phyloP scores from a whole-genome alignment of 164 flowering plant species.

The Amborella trichopoda region DNA sequence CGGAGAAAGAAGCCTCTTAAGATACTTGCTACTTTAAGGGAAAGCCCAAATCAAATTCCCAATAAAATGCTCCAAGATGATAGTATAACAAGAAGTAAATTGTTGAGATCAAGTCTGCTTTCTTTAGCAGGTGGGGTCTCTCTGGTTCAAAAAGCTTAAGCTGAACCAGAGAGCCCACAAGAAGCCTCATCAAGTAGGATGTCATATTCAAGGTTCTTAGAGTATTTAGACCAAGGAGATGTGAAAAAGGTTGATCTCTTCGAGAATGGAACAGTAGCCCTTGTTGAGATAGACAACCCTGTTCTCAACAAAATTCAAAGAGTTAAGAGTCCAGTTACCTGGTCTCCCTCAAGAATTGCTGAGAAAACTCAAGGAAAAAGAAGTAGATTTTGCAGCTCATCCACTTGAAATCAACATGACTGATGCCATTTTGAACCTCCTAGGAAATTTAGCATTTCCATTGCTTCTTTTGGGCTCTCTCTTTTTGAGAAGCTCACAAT shows the following conservation, averaged over 20 bases:
- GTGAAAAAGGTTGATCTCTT: conserved; percentile 58
- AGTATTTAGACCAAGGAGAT: conserved; percentile 49
- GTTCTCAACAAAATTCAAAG: conserved; percentile 44
- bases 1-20: conserved; percentile 7
- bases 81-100: conserved; percentile 24
- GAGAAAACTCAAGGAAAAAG: conserved; percentile 48
- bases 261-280: conserved; percentile 52
- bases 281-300: conserved; percentile 51
- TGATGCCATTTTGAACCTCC: conserved; percentile 32
- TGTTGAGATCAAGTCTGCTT: conserved; percentile 22
- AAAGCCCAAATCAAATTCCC: conserved; percentile 17
- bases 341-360: conserved; percentile 44
- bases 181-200: conserved; percentile 39
- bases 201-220: conserved; percentile 56
- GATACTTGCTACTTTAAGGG: conserved; percentile 4
- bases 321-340: conserved; percentile 48
- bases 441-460: conserved; percentile 56
- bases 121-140: conserved; percentile 23
- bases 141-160: conserved; percentile 25
- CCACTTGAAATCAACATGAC: conserved; percentile 27
- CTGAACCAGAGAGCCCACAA: conserved; percentile 38
- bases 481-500: conserved; percentile 16
- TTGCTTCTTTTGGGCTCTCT: conserved; percentile 36
- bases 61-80: conserved; percentile 6
- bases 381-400: conserved; percentile 65